These are phyloP conservation scores for Globisporangium carolinianum DNA, from an alignment of 352 stramenopile genomes.

Conservation along the genomic window DNA sequence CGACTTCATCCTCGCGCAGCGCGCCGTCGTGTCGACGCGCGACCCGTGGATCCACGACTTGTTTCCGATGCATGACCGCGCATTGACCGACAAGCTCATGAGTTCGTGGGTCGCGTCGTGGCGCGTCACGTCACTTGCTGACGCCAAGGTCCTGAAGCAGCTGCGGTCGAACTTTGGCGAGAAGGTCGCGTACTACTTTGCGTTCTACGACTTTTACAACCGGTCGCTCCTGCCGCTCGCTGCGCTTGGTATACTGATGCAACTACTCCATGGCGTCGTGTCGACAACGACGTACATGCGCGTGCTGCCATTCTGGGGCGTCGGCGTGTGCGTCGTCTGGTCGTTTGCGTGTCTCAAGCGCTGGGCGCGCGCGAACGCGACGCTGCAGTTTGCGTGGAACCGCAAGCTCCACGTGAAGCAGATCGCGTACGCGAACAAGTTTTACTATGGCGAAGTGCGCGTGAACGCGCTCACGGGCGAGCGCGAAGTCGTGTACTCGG, in stretches of 20 bases:
- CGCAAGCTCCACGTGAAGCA: constrained; percentile 75
- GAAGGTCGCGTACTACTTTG: constrained; percentile 86
- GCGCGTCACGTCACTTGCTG: constrained; percentile 38
- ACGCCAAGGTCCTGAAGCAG: constrained; percentile 57
- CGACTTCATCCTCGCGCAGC: constrained; percentile 79
- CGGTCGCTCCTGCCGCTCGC: constrained; percentile 64
- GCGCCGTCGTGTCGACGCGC: constrained; percentile 40
- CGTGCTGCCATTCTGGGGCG: constrained; percentile 72
- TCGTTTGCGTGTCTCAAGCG: constrained; percentile 79
- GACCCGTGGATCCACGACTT: constrained; percentile 78
- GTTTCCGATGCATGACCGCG: constrained; percentile 79
- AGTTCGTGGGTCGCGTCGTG: constrained; percentile 60
- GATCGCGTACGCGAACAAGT: constrained; percentile 82
- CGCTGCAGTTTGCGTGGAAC: constrained; percentile 79
- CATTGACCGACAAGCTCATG: constrained; percentile 59
- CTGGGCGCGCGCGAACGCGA: constrained; percentile 73
- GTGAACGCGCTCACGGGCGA: constrained; percentile 76
- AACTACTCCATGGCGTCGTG: constrained; percentile 43
- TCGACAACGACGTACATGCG: constrained; percentile 71
- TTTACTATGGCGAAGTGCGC: constrained; percentile 54
- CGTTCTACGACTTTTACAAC: constrained; percentile 84
- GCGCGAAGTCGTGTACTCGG: constrained; percentile 55
- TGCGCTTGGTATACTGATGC: constrained; percentile 50
- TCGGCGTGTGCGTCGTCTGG: constrained; percentile 76
- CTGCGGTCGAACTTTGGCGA: constrained; percentile 80